A percentile compares a stretch with the other conserved stretches of the same genome.
These are phyloP conservation scores for Abortiporus biennis DNA, from an alignment of 1,284 basidiomycete species.

Conservation along the genomic window DNA sequence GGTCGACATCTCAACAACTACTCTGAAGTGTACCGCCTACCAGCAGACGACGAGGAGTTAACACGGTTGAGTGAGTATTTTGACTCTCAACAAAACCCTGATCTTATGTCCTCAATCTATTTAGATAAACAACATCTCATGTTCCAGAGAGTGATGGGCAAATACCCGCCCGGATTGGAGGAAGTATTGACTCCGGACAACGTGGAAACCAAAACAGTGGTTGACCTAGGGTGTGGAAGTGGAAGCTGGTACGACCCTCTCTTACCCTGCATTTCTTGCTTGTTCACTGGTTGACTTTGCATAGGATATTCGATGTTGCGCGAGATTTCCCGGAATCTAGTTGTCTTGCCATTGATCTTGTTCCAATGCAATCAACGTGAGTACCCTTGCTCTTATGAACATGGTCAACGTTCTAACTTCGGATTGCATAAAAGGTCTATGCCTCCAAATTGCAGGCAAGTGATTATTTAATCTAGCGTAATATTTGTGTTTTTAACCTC, in stretches of 20 bases:
- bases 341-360: slow-evolving; percentile 69
- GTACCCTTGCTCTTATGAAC: slow-evolving; percentile 18
- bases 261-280: neutral
- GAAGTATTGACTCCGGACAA: slow-evolving; percentile 52
- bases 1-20: slow-evolving; percentile 70
- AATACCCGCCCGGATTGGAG: slow-evolving; percentile 51
- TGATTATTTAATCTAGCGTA: neutral
- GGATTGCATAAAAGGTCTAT: too few relatives aligned
- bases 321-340: slow-evolving; percentile 63
- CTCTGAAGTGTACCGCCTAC: slow-evolving; percentile 69
- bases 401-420: too few relatives aligned
- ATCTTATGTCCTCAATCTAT: neutral
- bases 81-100: neutral
- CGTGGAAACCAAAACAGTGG: slow-evolving; percentile 47
- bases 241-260: slow-evolving; percentile 55
- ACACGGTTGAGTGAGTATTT: slow-evolving; percentile 52
- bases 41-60: slow-evolving; percentile 71
- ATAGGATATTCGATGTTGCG: slow-evolving; percentile 70
- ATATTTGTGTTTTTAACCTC: slow-evolving; percentile 6
- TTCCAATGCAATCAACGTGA: slow-evolving; percentile 67
- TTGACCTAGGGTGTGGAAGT: slow-evolving; percentile 78
- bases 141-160: slow-evolving; percentile 58
- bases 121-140: slow-evolving; percentile 63
- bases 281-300: slow-evolving; percentile 3
- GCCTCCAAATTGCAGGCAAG: slow-evolving; percentile 65